Base-by-base conservation (phyloP, 305 asterid species). In the Petunia hybrid region DNA sequence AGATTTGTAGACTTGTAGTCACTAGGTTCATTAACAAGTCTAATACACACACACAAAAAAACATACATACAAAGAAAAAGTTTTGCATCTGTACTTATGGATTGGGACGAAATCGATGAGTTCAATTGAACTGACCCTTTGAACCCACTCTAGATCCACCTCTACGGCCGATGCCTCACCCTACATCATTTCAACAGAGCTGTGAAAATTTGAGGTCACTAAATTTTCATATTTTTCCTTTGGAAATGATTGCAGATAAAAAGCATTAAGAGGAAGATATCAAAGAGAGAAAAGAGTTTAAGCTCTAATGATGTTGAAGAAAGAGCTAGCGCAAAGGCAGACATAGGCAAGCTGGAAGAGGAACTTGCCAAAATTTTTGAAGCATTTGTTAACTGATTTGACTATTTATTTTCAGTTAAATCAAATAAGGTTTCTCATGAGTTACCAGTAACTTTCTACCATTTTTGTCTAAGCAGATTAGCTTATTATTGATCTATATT, bases 161-260 rank as follows among this genome's bases (percentile, higher is more conserved):
- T 22, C 31, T 22, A 22, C 31, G 31, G 31, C 31, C 31, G 31
- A 22, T 22, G 31, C 31, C 31, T 22, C 31, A 46, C 14, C 16
- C 39, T 8, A 0, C 57, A 40, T 46, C 0, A 70, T 70, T 43
- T 71, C 41, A 48, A 31, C 38, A 73, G 40, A 31, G 31, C 78
- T 8, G 35, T 2, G 45, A 12, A 46, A 35, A 35, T 35, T n/a
- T 48, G 78, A 73, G 62, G 45, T 36, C 13, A 12, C 36, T 0
- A 9, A 61, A 9, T 40, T 42, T 62, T 82, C 75, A 41, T 43
- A 78, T 56, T 14, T 31, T 6, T 1, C 40, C 13, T 12, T 62
- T 81, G 48, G 45, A 80, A 13, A 6, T 57, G 59, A 59, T 42
- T 82, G 85, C 92, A 94, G 96, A 88, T 94, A 63, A 88, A 86